Percentiles rank a stretch among this genome's conserved stretches.
Conservation (phyloP, 352 stramenopile genomes). For the Phytophthora citricola region DNA sequence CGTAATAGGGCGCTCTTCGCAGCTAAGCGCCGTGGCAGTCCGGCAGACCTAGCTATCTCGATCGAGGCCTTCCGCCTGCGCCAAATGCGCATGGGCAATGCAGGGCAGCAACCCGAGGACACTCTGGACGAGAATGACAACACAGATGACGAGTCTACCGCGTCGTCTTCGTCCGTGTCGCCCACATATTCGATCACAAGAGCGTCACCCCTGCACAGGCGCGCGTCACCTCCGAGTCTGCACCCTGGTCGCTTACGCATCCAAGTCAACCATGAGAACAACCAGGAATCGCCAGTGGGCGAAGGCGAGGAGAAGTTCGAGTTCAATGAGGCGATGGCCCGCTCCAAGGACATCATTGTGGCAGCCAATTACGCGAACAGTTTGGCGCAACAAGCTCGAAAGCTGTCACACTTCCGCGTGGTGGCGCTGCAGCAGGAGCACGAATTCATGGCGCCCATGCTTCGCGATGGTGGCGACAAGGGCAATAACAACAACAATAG, state of each 20-base stretch:
- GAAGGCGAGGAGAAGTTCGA: constrained; percentile 29
- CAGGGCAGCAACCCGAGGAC: constrained; percentile 46
- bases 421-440: constrained; percentile 73
- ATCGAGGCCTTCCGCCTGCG: constrained; percentile 79
- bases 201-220: constrained; percentile 6
- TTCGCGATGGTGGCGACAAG: constrained; percentile 34
- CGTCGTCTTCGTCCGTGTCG: constrained; percentile 35
- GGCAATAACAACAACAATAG: constrained; percentile 20
- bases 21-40: constrained; percentile 69
- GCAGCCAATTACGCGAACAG: constrained; percentile 67
- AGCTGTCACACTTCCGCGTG: constrained; percentile 71
- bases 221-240: constrained; percentile 18
- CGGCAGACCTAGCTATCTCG: constrained; percentile 76
- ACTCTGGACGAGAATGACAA: constrained; percentile 52
- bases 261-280: constrained; percentile 28
- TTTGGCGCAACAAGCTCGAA: constrained; percentile 75
- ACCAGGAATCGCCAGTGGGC: constrained; percentile 8
- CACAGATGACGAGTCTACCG: constrained; percentile 35
- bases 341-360: constrained; percentile 67
- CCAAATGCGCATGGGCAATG: constrained; percentile 63
- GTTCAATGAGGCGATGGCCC: constrained; percentile 56
- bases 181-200: constrained; percentile 26
- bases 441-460: constrained; percentile 40
- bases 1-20: constrained; percentile 68
- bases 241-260: constrained; percentile 34